Conservation (phyloP, 108 stramenopile species). For the Pseudonitzschia multiseries region DNA sequence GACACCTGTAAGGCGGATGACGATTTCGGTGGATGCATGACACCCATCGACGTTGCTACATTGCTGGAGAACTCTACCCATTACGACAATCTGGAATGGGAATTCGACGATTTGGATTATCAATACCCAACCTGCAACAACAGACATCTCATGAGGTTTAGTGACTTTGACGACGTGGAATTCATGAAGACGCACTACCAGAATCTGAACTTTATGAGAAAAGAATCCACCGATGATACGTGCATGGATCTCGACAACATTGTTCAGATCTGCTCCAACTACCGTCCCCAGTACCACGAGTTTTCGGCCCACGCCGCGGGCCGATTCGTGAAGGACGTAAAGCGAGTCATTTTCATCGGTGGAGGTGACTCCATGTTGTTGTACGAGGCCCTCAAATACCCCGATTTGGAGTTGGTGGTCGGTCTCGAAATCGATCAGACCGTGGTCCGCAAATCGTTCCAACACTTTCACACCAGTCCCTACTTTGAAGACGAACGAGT, state of each 20-base stretch:
- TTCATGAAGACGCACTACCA: constrained; percentile 38
- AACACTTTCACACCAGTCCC: constrained; percentile 78
- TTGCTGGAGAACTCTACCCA: constrained; percentile 12
- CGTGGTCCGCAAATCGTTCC: constrained; percentile 70
- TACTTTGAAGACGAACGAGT: constrained; percentile 81
- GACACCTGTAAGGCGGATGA: constrained; percentile 14
- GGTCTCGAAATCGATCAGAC: constrained; percentile 86
- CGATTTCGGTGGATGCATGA: constrained; percentile 14
- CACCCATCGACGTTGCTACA: constrained; percentile 7
- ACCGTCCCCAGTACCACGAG: constrained; percentile 73
- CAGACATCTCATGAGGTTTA: constrained; percentile 9
- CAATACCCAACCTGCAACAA: constrained; percentile 12
- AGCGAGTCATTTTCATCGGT: constrained; percentile 74
- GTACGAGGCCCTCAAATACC: constrained; percentile 82
- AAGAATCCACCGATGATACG: constrained; percentile 30
- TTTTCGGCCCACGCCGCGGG: constrained; percentile 59
- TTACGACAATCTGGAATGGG: constrained; percentile 23
- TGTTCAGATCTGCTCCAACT: constrained; percentile 64
- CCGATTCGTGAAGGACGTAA: constrained; percentile 45
- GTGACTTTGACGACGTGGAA: constrained; percentile 13
- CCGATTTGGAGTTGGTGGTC: constrained; percentile 70
- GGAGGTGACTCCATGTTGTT: constrained; percentile 90
- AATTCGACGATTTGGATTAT: constrained; percentile 34
- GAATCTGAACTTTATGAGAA: constrained; percentile 26
- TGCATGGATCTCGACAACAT: constrained; percentile 69